Percentiles rank a stretch among this genome's conserved stretches.
Conservation (phyloP, 1,139 yeast species). For the Hyphopichia fennica region DNA sequence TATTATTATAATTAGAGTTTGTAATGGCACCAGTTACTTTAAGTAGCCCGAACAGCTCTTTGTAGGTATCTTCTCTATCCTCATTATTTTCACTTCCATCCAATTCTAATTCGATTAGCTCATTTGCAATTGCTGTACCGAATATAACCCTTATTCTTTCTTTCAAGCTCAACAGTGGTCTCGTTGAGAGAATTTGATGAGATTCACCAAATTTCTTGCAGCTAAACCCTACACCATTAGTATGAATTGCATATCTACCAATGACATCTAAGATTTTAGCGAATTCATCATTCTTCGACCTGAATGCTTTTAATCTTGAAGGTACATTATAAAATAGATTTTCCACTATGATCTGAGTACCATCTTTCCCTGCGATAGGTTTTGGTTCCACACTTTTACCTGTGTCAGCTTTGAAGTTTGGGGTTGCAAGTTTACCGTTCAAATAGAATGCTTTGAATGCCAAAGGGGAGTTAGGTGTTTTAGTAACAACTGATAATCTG, state of each 20-base stretch:
- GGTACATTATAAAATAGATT: constrained; percentile 90
- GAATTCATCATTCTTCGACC: constrained; percentile 73
- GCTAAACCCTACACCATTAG: constrained; percentile 66
- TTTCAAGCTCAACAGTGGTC: constrained; percentile 44
- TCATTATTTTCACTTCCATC: constrained; percentile 15
- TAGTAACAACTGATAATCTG: constrained; percentile 75
- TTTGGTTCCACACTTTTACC: constrained; percentile 45
- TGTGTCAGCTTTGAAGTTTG: constrained; percentile 29
- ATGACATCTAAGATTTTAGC: constrained; percentile 77
- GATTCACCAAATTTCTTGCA: constrained; percentile 78
- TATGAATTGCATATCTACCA: constrained; percentile 80
- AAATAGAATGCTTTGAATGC: constrained; percentile 69
- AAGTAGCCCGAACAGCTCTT: constrained; percentile 44
- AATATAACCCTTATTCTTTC: constrained; percentile 76
- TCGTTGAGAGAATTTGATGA: constrained; percentile 54
- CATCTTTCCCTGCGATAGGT: constrained; percentile 84
- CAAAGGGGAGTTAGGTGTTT: constrained; percentile 55
- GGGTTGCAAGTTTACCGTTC: constrained; percentile 58
- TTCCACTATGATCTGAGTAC: constrained; percentile 84
- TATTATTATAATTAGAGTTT: constrained; percentile 69
- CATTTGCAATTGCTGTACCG: constrained; percentile 70
- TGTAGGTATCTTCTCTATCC: constrained; percentile 12
- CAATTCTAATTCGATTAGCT: constrained; percentile 50
- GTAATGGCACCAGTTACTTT: constrained; percentile 63
- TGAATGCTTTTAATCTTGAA: constrained; percentile 67